Evolutionary conservation across 192 early-diverging fungal genomes (phyloP), one percentile per base, ranked within the genome.

Genomic region (Chytriomyces sp.): DNA sequence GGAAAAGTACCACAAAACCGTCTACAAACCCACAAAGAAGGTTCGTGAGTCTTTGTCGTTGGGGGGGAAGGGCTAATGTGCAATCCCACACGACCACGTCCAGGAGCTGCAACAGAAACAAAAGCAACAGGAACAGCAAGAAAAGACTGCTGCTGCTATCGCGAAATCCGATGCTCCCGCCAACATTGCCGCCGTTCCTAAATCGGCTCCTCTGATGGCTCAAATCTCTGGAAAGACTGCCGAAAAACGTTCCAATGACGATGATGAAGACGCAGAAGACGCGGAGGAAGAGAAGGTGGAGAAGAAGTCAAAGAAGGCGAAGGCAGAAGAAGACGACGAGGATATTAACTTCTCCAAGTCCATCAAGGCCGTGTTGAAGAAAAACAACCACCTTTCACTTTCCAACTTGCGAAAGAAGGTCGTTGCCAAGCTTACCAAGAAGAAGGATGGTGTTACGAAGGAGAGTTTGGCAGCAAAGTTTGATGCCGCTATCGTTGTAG

Each of bases 1-100:
- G 0, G 92, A 99, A 82, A 99, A 99, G 75, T 96, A 96, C 77
- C 89, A 96, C 73, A 91, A 91, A 70, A 72, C 83, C n/a, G 76
- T 93, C 33, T 93, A 92, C 78, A 90, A 92, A 76, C 87, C 84
- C 52, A 76, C 81, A 33, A 90, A 93, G 75, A 91, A 90, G 86
- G 88, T 85, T 33, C 30, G 25, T 41, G 19, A 52, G 6, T 34
- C 6, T 17, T 30, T 19, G 12, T 71, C 26, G 6, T 38, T 62
- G 30, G 25, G 40, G 19, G 12, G 5, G 36, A 10, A 49, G 26
- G 41, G 41, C 40, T 55, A 58, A 38, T 30, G 31, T 8, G 17
- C 44, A 22, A 4, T n/a, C 17, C 28, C 32, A 25, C 6, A 30
- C n/a, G 28, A 34, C 12, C 55, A 1, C 44, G 17, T 14, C 62